These are phyloP conservation scores for Oenanthe sinensis DNA, from an alignment of 129 eudicot genomes.

Conservation along the genomic window DNA sequence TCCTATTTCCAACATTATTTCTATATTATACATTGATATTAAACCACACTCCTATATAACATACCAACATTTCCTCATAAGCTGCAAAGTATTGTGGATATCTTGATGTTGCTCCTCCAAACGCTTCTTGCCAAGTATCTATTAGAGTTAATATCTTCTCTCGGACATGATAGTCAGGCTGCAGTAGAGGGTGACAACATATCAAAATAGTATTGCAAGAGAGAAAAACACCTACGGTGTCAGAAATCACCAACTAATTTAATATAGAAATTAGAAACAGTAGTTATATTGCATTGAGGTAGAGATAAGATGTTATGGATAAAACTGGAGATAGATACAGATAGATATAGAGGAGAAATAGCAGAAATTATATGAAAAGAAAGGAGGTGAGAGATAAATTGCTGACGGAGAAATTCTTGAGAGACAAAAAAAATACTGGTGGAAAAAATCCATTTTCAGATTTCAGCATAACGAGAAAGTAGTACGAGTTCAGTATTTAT, in stretches of 20 bases:
- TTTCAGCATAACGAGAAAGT: neutral
- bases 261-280: neutral
- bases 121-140: constrained; percentile 98
- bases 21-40: neutral
- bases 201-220: constrained; percentile 9
- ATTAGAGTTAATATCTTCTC: constrained; percentile 85
- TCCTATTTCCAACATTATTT: neutral
- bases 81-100: constrained; percentile 88
- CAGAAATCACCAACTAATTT: neutral
- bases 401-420: neutral
- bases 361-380: neutral
- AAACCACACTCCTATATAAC: constrained; percentile 7
- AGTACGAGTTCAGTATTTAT: neutral
- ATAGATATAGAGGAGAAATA: neutral
- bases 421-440: no score
- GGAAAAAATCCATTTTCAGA: neutral
- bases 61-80: constrained; percentile 83
- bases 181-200: constrained; percentile 12
- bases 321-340: neutral
- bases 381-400: neutral
- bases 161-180: constrained; percentile 86
- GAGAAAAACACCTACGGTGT: neutral
- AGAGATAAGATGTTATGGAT: neutral
- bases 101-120: constrained; percentile 92
- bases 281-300: neutral